Base-by-base conservation (phyloP, 306 rosid genomes). In the apple (Malus domestica) region DNA sequence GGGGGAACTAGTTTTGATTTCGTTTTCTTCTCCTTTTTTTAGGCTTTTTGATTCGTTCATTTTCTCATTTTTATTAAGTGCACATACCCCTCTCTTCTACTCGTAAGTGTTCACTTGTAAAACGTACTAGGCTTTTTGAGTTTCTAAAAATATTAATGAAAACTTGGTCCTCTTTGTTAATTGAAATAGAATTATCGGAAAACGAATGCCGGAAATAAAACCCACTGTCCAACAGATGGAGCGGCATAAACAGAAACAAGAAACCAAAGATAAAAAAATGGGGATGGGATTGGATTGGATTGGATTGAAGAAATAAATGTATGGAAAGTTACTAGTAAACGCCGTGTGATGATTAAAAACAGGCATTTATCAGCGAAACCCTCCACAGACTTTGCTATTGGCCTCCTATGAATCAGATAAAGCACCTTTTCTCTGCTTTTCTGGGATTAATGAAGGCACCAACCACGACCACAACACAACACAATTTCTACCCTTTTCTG, bases 381-480 rank as follows among this genome's bases (percentile, higher is more conserved):
- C 75, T 86, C 96, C 75, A 85, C 91, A 81, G 18, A 3, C 15
- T 51, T 65, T 68, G 57, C 4, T 90, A 27, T 88, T 1, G 86
- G 91, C 93, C 89, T 88, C 86, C 96, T 88, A 90, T 88, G 96
- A 90, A 90, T 88, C 93, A 90, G 88, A 19, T 79, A 90, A 42
- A 88, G 93, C 90, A 90, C 86, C 32, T 35, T 67, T 68, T 46
- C 40, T 29, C 22, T 83, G 90, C 91, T 90, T 68, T 85, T 74
- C 96, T 88, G 96, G 96, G 93, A 90, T 90, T 90, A 76, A 90
- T 86, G 93, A 84, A 90, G 96, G 96, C 92, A 84, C 29, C 15
- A 20, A 2, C 8, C n/a, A 63, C 60, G 64, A 64, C 13, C 11
- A 16, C 30, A n/a, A 59, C 38, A 33, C 38, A 33, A 33, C 33